Percentiles rank a stretch among this genome's conserved stretches.
Conservation (phyloP, 1,139 yeast species). For the Wickerhamomyces sp. region DNA sequence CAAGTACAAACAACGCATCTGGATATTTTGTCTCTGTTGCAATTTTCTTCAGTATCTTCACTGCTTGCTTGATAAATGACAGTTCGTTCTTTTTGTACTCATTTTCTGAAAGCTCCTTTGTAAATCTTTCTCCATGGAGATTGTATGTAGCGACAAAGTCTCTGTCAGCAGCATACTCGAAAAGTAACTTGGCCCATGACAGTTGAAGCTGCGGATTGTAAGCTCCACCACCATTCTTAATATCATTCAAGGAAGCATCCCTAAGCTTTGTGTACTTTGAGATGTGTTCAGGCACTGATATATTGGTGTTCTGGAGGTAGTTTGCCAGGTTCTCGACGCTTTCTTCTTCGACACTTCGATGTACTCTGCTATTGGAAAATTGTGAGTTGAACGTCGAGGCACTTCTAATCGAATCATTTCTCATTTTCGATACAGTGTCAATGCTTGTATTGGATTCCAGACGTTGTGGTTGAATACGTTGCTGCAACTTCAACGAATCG, state of each 20-base stretch:
- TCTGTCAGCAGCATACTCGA: conserved; percentile 39
- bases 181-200: conserved; percentile 43
- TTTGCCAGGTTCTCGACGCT: not conserved
- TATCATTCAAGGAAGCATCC: conserved; percentile 30
- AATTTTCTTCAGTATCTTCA: conserved; percentile 51
- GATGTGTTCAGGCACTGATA: conserved; percentile 6
- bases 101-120: conserved; percentile 33
- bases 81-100: conserved; percentile 46
- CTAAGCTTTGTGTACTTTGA: conserved; percentile 24
- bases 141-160: conserved; percentile 37
- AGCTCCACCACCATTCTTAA: conserved; percentile 20
- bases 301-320: not conserved
- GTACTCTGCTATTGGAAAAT: not conserved
- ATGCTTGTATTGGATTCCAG: conserved; percentile 1
- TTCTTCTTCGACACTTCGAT: not conserved
- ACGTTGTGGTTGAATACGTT: conserved; percentile 5
- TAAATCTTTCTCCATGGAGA: conserved; percentile 37
- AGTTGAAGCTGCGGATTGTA: conserved; percentile 43
- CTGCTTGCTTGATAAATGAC: conserved; percentile 50
- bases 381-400: not conserved
- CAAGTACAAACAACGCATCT: conserved; percentile 52
- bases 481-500: conserved; percentile 14
- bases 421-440: conserved; percentile 1
- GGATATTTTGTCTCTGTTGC: conserved; percentile 37
- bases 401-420: conserved; percentile 3